Conservation (phyloP, 306 rosid genomes). For the Canavalia ensiformis region DNA sequence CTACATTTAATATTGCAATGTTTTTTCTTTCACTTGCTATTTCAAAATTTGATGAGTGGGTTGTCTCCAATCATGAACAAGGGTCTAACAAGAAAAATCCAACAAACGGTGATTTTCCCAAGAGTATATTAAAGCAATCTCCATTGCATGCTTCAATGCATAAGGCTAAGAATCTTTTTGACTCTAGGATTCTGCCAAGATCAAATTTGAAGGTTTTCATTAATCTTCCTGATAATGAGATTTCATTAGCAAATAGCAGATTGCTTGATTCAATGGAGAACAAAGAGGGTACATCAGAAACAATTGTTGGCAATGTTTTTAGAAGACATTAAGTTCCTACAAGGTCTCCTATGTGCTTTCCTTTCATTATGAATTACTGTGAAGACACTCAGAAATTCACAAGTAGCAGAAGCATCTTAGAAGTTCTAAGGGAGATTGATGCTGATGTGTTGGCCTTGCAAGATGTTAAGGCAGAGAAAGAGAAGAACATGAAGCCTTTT, state of each 20-base stretch:
- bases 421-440: constrained; percentile 78
- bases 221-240: constrained; percentile 88
- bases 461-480: constrained; percentile 93
- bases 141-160: constrained; percentile 58
- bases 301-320: constrained; percentile 45
- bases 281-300: constrained; percentile 46
- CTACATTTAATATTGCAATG: constrained; percentile 93
- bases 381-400: constrained; percentile 59
- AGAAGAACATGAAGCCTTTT: constrained; percentile 82
- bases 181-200: constrained; percentile 49
- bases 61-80: constrained; percentile 41
- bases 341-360: constrained; percentile 83
- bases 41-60: constrained; percentile 59
- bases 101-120: constrained; percentile 56
- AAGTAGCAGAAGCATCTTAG: constrained; percentile 75
- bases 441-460: constrained; percentile 87
- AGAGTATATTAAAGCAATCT: constrained; percentile 83
- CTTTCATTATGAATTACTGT: constrained; percentile 59
- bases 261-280: constrained; percentile 55
- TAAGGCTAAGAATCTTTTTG: constrained; percentile 51
- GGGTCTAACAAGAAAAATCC: constrained; percentile 44
- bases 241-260: constrained; percentile 71
- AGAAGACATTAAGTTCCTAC: constrained; percentile 69
- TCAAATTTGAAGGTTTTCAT: constrained; percentile 82
- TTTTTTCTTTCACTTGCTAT: constrained; percentile 89